A percentile compares a stretch with the other conserved stretches of the same genome.
These are phyloP conservation scores for Eucalyptus rudis DNA, from an alignment of 345 rosid species.

Conservation along the genomic window DNA sequence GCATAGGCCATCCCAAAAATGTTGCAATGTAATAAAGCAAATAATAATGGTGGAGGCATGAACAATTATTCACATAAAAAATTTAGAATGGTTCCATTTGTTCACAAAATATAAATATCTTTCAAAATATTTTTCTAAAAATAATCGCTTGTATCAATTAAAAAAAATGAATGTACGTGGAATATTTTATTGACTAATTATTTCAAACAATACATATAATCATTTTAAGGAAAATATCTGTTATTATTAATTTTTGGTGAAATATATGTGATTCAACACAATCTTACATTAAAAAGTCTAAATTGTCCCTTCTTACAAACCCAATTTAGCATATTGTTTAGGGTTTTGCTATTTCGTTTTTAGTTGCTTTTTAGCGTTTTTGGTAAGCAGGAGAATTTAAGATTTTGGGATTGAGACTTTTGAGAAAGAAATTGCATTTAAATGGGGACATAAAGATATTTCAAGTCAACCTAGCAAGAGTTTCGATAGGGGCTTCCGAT, in stretches of 20 bases:
- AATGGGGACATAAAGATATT: no score
- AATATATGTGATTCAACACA: neutral
- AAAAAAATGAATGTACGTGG: fast-evolving
- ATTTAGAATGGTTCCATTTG: neutral
- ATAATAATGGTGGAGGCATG: neutral
- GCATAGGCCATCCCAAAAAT: neutral
- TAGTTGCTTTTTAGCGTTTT: neutral
- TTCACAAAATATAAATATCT: neutral
- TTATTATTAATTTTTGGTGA: neutral
- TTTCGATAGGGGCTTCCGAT: fast-evolving
- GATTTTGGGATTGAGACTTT: neutral
- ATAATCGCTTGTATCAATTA: neutral
- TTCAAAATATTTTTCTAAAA: neutral
- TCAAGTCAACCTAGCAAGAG: no score
- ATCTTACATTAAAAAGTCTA: neutral
- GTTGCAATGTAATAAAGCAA: neutral
- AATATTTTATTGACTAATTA: neutral
- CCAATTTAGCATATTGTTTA: neutral
- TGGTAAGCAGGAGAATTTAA: neutral
- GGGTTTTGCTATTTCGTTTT: neutral
- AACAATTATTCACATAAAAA: neutral
- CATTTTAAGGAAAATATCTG: neutral
- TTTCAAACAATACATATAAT: fast-evolving
- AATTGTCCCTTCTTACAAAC: neutral
- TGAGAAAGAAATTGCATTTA: neutral